A percentile compares a stretch with the other conserved stretches of the same genome.
phyloP scores from a whole-genome alignment of 2,329 filamentous ascomycete genomes.

The Diaporthe citrichinensis region DNA sequence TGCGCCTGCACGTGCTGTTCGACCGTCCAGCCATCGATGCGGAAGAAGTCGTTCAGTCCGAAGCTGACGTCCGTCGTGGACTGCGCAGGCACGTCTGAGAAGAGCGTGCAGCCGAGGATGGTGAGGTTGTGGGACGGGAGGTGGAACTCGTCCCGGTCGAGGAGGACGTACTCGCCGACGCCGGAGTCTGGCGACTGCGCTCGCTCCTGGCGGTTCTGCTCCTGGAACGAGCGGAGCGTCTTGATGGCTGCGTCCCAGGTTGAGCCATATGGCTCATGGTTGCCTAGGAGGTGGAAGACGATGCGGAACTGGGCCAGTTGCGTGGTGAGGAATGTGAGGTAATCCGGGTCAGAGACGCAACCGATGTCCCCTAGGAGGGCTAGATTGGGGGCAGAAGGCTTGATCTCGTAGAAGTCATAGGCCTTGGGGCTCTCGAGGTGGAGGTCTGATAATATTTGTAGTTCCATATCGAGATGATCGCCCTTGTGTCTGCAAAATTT shows the following conservation, averaged over 20 bases:
- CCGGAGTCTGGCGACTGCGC: slow-evolving; percentile 40
- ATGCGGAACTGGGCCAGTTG: slow-evolving; percentile 63
- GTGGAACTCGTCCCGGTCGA: slow-evolving; percentile 51
- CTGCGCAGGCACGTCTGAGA: not conserved
- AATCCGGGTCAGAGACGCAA: slow-evolving; percentile 45
- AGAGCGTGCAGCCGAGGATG: slow-evolving; percentile 51
- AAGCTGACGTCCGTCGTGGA: not conserved
- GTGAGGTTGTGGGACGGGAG: slow-evolving; percentile 47
- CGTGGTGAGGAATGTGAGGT: slow-evolving; percentile 59
- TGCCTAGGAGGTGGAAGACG: slow-evolving; percentile 68
- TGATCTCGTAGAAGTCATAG: slow-evolving; percentile 66
- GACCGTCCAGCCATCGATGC: slow-evolving; percentile 49
- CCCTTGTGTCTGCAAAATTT: not conserved
- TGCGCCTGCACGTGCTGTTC: slow-evolving; percentile 45
- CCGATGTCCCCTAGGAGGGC: slow-evolving; percentile 72
- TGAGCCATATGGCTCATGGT: slow-evolving; percentile 68
- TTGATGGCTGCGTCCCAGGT: slow-evolving; percentile 52
- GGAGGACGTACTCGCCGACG: slow-evolving; percentile 56
- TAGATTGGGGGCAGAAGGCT: slow-evolving; percentile 62
- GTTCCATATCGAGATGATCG: slow-evolving; percentile 41
- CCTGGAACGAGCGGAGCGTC: slow-evolving; percentile 52
- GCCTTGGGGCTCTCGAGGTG: slow-evolving; percentile 65
- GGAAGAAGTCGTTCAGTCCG: slow-evolving; percentile 58
- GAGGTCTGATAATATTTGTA: slow-evolving; percentile 70
- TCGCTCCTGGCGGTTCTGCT: slow-evolving; percentile 40